Base-by-base conservation (phyloP, 495 filamentous ascomycete genomes). In the Haplographium delicatum region DNA sequence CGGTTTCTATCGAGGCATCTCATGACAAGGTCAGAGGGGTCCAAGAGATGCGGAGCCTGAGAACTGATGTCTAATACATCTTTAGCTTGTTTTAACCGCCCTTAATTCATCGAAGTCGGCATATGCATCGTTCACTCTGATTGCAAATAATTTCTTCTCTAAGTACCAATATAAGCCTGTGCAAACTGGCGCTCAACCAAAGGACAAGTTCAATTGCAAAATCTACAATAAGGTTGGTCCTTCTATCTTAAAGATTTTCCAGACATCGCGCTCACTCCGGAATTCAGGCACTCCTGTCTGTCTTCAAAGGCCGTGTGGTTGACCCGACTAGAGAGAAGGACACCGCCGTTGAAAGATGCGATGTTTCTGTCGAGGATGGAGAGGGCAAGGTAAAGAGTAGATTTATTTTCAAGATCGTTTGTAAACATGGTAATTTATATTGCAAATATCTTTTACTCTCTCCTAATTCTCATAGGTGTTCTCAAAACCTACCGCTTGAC, bases 21-120 rank as follows among this genome's bases (percentile, higher is more conserved):
- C 75, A 76, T 35, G 80, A 89, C 58, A 75, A 81, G 64, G 86
- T 93, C 74, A 37, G 72, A 51, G 18, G 24, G 16, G 37, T 13
- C 35, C 34, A 15, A 10, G 44, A 25, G 8, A 25, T 19, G 18
- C 19, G 10, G n/a, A 18, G 31, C 6, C 1, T 46, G 42, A 23
- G 47, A 54, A 40, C 54, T 41, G 27, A n/a, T n/a, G n/a, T n/a
- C n/a, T n/a, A 33, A 51, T 41, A 4, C 30, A 19, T 44, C 16
- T 59, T 42, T 53, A 95, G 86, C 80, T 96, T 38, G 77, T 83
- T 16, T 63, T 98, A 42, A 90, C 87, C 27, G 82, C 88, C 2
- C 72, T 98, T 31, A 98, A 97, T 67, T 78, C 83, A n/a, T 88
- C 90, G 13, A 95, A 94, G 62, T 94, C 93, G 18, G 89, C 89